These are phyloP conservation scores for Boletus rubescentipes DNA, from an alignment of 768 basidiomycete genomes.

Conservation along the genomic window DNA sequence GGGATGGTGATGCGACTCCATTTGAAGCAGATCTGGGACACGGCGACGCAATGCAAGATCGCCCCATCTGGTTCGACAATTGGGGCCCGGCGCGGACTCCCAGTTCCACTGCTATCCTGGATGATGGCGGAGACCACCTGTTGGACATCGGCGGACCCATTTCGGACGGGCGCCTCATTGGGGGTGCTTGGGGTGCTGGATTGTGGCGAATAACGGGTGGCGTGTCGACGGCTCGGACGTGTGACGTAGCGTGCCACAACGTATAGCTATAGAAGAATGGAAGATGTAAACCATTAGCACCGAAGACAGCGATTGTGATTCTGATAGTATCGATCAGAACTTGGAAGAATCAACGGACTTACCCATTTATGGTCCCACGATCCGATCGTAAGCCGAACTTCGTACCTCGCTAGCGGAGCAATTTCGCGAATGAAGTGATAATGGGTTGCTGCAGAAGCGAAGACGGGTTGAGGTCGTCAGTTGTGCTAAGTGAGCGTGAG, in stretches of 20 bases:
- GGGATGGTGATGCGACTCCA: conserved; percentile 70
- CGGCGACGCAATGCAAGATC: conserved; percentile 57
- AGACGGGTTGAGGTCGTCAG: not conserved
- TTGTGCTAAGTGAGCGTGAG: not conserved
- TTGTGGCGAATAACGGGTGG: conserved; percentile 17
- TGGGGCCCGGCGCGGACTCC: not conserved
- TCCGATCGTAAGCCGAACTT: conserved; percentile 55
- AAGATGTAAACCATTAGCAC: not conserved
- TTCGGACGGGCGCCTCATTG: not conserved
- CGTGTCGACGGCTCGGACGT: conserved; percentile 34
- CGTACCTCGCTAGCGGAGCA: conserved; percentile 57
- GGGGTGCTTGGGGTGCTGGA: conserved; percentile 29
- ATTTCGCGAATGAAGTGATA: conserved; percentile 73
- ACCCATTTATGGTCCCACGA: conserved; percentile 85
- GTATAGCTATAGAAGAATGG: conserved; percentile 47
- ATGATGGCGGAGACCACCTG: conserved; percentile 13
- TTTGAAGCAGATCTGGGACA: conserved; percentile 71
- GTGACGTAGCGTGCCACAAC: conserved; percentile 63
- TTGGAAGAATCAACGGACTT: conserved; percentile 18
- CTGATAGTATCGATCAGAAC: not conserved
- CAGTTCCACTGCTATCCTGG: not conserved
- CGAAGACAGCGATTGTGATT: not conserved
- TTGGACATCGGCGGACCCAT: conserved; percentile 14
- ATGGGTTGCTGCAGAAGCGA: conserved; percentile 49
- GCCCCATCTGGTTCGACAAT: conserved; percentile 47